Evolutionary conservation across 2,329 filamentous ascomycete genomes (phyloP).

Genomic region (Alternaria viburni): DNA sequence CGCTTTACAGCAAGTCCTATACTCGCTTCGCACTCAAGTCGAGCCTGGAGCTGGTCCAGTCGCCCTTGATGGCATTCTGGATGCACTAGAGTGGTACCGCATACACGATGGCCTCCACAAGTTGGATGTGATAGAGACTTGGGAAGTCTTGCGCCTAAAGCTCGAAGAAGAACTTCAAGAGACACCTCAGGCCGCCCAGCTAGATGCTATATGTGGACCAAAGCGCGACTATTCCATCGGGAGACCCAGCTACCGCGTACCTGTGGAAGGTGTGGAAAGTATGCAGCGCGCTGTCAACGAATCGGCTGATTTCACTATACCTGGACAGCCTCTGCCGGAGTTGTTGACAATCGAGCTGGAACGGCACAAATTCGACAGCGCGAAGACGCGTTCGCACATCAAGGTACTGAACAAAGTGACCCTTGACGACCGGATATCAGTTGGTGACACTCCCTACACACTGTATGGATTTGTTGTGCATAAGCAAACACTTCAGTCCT

Average conservation of each 20-base stretch:
- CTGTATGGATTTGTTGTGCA: conserved; percentile 68
- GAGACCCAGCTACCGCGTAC: conserved; percentile 46
- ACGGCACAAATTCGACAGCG: conserved; percentile 61
- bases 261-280: conserved; percentile 43
- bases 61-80: conserved; percentile 42
- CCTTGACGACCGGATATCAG: conserved; percentile 60
- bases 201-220: conserved; percentile 57
- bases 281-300: conserved; percentile 53
- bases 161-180: conserved; percentile 60
- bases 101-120: conserved; percentile 48
- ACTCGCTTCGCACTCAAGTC: conserved; percentile 54
- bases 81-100: conserved; percentile 51
- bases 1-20: conserved; percentile 60
- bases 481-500: conserved; percentile 63
- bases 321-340: conserved; percentile 50
- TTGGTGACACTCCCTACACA: conserved; percentile 58
- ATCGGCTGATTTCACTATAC: conserved; percentile 31
- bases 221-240: conserved; percentile 39
- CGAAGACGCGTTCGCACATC: conserved; percentile 61
- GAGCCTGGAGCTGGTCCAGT: conserved; percentile 46
- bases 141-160: conserved; percentile 60
- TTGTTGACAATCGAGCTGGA: conserved; percentile 63
- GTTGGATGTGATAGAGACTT: conserved; percentile 61
- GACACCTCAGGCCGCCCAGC: conserved; percentile 49
- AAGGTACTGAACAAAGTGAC: conserved; percentile 63